phyloP scores from a whole-genome alignment of 495 filamentous ascomycete species.

The Staphylotrichum longicolle region DNA sequence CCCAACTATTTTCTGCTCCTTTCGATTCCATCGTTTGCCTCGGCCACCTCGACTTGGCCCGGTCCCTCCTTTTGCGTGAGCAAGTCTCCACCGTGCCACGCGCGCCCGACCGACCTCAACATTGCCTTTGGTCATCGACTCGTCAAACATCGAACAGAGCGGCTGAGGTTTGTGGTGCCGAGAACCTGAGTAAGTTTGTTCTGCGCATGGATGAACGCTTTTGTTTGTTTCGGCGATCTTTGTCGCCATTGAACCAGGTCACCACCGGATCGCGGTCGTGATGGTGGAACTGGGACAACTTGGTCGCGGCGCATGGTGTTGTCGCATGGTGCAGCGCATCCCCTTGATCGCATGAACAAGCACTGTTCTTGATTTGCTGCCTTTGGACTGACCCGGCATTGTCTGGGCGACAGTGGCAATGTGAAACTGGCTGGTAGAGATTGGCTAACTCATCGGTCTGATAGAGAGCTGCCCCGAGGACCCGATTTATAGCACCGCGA shows the following conservation, averaged over 20 bases:
- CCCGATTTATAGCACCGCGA: background rate
- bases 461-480: no score
- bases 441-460: background rate
- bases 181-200: constrained; percentile 13
- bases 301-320: background rate
- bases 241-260: background rate
- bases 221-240: background rate
- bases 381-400: no score
- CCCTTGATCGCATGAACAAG: background rate
- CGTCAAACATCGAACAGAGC: constrained; percentile 1
- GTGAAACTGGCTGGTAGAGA: background rate
- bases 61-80: constrained; percentile 21
- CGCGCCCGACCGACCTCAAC: constrained; percentile 10
- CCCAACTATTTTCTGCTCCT: background rate
- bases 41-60: constrained; percentile 6
- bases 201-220: background rate
- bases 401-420: background rate
- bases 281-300: background rate
- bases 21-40: constrained; percentile 13
- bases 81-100: constrained; percentile 23
- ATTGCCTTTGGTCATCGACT: background rate
- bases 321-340: background rate
- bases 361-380: background rate
- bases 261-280: no score
- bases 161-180: background rate